phyloP scores from a whole-genome alignment of 139 green algal species.

The Coccomyxa sp. region DNA sequence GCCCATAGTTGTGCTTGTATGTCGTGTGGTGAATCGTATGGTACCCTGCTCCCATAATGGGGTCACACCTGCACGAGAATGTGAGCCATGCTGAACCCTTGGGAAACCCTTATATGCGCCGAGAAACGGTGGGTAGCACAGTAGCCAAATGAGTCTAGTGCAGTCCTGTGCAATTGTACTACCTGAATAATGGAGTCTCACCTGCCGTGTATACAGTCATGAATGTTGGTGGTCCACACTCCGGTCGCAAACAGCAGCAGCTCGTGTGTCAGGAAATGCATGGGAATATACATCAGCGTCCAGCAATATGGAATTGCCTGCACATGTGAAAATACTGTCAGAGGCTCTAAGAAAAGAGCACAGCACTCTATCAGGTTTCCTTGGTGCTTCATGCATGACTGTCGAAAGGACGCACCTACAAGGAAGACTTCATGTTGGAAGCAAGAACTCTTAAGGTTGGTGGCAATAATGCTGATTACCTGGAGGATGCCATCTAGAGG shows the following conservation, averaged over 20 bases:
- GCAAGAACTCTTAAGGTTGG: no score
- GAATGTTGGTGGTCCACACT: slow-evolving; percentile 96
- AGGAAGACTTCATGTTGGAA: no score
- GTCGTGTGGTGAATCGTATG: slow-evolving; percentile 95
- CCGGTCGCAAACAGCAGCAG: slow-evolving; percentile 89
- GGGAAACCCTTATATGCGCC: no score
- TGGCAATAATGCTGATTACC: slow-evolving; percentile 5
- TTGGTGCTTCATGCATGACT: no score
- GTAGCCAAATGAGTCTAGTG: no score
- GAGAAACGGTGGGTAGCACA: no score
- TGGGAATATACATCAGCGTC: slow-evolving; percentile 81
- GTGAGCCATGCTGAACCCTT: no score
- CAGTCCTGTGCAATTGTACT: no score
- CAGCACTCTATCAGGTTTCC: no score
- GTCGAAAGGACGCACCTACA: no score
- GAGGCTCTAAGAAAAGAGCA: no score
- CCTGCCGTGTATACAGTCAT: slow-evolving; percentile 85
- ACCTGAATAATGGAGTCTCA: no score
- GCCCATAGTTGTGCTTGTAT: slow-evolving; percentile 94
- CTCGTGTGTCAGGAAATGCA: slow-evolving; percentile 91
- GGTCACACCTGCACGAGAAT: slow-evolving; percentile 39
- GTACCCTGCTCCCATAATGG: slow-evolving; percentile 94
- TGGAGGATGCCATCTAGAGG: slow-evolving; percentile 78
- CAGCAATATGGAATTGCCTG: slow-evolving; percentile 84
- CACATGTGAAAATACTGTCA: background rate